Evolutionary conservation across 2,329 filamentous ascomycete species (phyloP).

Genomic region (Trichoderma afroharzianum): DNA sequence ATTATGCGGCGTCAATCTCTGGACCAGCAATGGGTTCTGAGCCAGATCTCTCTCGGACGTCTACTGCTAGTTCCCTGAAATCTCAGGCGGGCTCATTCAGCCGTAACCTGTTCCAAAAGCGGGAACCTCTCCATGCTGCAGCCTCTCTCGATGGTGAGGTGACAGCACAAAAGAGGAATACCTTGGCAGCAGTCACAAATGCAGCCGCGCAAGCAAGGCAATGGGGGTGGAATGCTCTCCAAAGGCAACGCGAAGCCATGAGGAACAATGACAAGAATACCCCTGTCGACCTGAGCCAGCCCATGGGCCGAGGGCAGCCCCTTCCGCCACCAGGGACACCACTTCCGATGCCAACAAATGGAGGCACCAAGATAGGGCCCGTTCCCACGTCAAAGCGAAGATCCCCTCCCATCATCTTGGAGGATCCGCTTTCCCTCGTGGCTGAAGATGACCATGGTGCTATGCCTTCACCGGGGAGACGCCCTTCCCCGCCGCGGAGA

Average conservation of each 20-base stretch:
- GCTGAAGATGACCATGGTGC: conserved; percentile 30
- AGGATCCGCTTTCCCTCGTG: conserved; percentile 21
- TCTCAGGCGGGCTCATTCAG: conserved; percentile 39
- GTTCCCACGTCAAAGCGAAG: conserved; percentile 63
- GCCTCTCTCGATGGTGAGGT: conserved; percentile 33
- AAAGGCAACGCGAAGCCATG: conserved; percentile 45
- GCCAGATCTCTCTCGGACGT: conserved; percentile 29
- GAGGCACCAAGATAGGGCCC: conserved; percentile 54
- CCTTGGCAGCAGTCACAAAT: conserved; percentile 53
- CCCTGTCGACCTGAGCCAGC: conserved; percentile 53
- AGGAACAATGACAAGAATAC: conserved; percentile 31
- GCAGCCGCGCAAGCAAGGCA: conserved; percentile 54
- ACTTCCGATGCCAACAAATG: conserved; percentile 63
- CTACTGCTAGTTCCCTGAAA: conserved; percentile 37
- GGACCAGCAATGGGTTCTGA: conserved; percentile 29
- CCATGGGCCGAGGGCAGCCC: conserved; percentile 79
- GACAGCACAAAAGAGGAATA: conserved; percentile 42
- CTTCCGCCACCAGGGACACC: conserved; percentile 78
- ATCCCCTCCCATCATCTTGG: conserved; percentile 40
- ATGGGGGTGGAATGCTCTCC: conserved; percentile 57
- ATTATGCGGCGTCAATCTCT: conserved; percentile 36
- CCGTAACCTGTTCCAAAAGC: conserved; percentile 39
- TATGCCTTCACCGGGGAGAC: conserved; percentile 27
- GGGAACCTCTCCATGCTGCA: conserved; percentile 38
- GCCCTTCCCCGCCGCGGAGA: conserved; percentile 48